A percentile compares a stretch with the other conserved stretches of the same genome.
Conservation (phyloP, 148 eudicot genomes). For the Rhododendron ferrugineum region DNA sequence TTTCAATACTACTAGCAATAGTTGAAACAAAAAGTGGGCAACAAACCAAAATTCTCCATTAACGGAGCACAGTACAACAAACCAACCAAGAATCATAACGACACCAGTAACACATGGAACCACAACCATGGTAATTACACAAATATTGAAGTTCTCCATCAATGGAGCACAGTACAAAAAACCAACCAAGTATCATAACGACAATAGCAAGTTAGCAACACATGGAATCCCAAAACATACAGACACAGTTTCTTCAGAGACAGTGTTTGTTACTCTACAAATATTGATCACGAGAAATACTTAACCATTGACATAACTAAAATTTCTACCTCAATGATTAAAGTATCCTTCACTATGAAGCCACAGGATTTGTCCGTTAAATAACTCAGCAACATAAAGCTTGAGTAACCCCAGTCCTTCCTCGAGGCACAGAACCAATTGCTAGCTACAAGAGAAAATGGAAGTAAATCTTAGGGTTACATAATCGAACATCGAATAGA, state of each 20-base stretch:
- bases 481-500: not conserved
- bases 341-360: not conserved
- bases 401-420: not conserved
- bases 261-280: not conserved
- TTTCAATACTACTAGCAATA: not conserved
- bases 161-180: not conserved
- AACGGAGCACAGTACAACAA: not conserved
- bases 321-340: slow-evolving; percentile 13
- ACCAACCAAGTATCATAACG: not conserved
- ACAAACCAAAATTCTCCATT: not conserved
- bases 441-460: not conserved
- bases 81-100: not conserved
- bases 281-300: not conserved
- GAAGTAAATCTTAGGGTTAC: not conserved
- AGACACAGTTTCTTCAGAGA: not conserved
- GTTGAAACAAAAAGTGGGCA: not conserved
- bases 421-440: not conserved
- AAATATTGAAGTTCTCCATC: not conserved
- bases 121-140: not conserved
- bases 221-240: not conserved
- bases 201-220: not conserved
- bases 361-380: not conserved
- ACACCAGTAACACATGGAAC: not conserved
- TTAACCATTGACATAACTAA: not conserved
- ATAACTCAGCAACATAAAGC: not conserved